Evolutionary conservation across 768 basidiomycete genomes (phyloP).

Genomic region (Panaeolus cyanescens): DNA sequence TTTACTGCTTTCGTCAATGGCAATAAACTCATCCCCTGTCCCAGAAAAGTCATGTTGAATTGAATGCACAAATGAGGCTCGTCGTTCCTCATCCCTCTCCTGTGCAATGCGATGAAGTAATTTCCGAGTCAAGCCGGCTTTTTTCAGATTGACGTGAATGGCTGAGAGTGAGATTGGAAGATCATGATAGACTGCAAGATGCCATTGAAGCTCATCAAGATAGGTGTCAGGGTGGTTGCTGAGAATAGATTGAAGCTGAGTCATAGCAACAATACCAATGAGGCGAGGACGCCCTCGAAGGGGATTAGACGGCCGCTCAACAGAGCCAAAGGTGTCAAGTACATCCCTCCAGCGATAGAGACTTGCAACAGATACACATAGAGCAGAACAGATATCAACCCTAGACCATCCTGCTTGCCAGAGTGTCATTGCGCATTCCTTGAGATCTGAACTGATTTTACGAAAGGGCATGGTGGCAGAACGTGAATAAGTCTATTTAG

Average conservation of each 20-base stretch:
- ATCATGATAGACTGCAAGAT: slow-evolving; percentile 21
- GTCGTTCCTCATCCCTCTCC: slow-evolving; percentile 18
- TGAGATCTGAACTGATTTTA: slow-evolving; percentile 22
- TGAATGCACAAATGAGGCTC: slow-evolving; percentile 7
- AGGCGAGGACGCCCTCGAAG: too few species aligned
- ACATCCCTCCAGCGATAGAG: slow-evolving; percentile 25
- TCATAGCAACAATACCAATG: slow-evolving; percentile 13
- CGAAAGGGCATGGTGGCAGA: slow-evolving; percentile 14
- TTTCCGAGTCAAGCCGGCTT: slow-evolving; percentile 70
- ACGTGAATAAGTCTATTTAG: slow-evolving; percentile 8
- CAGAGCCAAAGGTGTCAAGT: slow-evolving; percentile 2
- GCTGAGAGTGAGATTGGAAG: slow-evolving; percentile 19
- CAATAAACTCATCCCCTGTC: slow-evolving; percentile 16
- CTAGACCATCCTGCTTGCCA: slow-evolving; percentile 24
- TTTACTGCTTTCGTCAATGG: slow-evolving; percentile 31
- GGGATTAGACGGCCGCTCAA: background rate
- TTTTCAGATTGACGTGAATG: slow-evolving; percentile 65
- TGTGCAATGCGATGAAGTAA: slow-evolving; percentile 39
- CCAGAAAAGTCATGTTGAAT: slow-evolving; percentile 9
- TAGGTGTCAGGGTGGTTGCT: slow-evolving; percentile 12
- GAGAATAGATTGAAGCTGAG: slow-evolving; percentile 14
- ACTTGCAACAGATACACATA: slow-evolving; percentile 22
- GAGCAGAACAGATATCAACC: slow-evolving; percentile 19
- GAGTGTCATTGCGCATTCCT: slow-evolving; percentile 22
- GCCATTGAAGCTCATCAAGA: slow-evolving; percentile 22